Percentiles rank a stretch among this genome's conserved stretches.
Evolutionary conservation across 1,139 yeast genomes (phyloP).

Genomic region (Torulaspora globosa): DNA sequence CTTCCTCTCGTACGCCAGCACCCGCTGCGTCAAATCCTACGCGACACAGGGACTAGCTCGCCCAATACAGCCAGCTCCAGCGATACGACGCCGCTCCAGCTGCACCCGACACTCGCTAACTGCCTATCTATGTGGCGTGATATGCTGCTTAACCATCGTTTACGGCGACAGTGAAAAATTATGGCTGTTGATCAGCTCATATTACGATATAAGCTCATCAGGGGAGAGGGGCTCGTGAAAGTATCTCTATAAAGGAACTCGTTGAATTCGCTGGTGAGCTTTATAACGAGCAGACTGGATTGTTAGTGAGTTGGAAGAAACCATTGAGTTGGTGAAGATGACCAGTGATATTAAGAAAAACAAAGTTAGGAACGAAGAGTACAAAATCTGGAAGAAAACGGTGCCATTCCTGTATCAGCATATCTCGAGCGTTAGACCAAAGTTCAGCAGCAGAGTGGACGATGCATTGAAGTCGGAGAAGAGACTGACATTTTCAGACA

Average conservation of each 20-base stretch:
- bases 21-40: not conserved
- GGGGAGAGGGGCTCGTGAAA: conserved; percentile 11
- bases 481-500: conserved; percentile 29
- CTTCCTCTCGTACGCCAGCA: not conserved
- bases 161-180: conserved; percentile 9
- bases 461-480: conserved; percentile 21
- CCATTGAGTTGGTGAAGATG: conserved; percentile 4
- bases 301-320: not conserved
- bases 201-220: conserved; percentile 5
- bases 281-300: not conserved
- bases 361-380: conserved; percentile 55
- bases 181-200: conserved; percentile 4
- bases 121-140: conserved; percentile 9
- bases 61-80: not conserved
- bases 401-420: conserved; percentile 72
- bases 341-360: conserved; percentile 27
- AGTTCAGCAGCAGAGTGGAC: conserved; percentile 37
- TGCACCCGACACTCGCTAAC: not conserved
- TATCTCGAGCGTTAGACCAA: conserved; percentile 65
- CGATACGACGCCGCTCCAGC: not conserved
- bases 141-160: conserved; percentile 10
- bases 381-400: conserved; percentile 92
- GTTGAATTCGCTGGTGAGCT: not conserved
- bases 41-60: no score
- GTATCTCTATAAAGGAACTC: conserved; percentile 11